phyloP scores from a whole-genome alignment of 1,284 basidiomycete genomes.

The Porogramme epimiltina region DNA sequence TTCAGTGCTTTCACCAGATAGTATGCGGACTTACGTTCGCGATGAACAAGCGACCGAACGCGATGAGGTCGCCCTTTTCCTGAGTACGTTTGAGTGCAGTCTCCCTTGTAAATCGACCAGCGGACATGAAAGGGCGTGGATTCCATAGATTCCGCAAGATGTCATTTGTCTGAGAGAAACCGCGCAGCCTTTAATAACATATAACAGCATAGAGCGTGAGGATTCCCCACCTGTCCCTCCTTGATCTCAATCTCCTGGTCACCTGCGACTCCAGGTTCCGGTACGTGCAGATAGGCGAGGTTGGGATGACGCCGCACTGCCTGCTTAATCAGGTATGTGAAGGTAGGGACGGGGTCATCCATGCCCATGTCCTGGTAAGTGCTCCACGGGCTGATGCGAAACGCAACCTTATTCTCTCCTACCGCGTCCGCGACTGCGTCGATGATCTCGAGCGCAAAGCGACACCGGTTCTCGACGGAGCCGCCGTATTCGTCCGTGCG shows the following conservation, averaged over 20 bases:
- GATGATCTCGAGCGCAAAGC: constrained; percentile 52
- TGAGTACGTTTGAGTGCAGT: constrained; percentile 31
- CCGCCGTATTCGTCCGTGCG: constrained; percentile 66
- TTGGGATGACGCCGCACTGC: constrained; percentile 41
- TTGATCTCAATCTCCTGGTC: constrained; percentile 8
- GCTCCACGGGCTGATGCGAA: constrained; percentile 59
- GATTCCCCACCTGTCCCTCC: not conserved
- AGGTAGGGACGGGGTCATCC: constrained; percentile 49
- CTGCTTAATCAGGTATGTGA: constrained; percentile 37
- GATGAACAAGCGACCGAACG: constrained; percentile 52
- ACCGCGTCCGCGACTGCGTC: constrained; percentile 48
- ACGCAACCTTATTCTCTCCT: constrained; percentile 42
- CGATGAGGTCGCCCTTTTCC: constrained; percentile 40
- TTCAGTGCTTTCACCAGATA: no score
- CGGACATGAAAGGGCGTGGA: constrained; percentile 33
- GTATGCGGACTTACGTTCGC: constrained; percentile 35
- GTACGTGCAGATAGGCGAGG: constrained; percentile 59
- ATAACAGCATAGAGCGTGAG: constrained; percentile 2
- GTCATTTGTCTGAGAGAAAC: constrained; percentile 37
- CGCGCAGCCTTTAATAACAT: not conserved
- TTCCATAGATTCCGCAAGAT: constrained; percentile 38
- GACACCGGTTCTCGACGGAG: constrained; percentile 51
- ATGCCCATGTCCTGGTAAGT: constrained; percentile 46
- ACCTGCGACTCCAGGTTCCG: constrained; percentile 39
- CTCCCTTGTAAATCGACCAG: constrained; percentile 38